Evolutionary conservation across 2,329 filamentous ascomycete genomes (phyloP).

Genomic region (Didymosphaeria variabile): DNA sequence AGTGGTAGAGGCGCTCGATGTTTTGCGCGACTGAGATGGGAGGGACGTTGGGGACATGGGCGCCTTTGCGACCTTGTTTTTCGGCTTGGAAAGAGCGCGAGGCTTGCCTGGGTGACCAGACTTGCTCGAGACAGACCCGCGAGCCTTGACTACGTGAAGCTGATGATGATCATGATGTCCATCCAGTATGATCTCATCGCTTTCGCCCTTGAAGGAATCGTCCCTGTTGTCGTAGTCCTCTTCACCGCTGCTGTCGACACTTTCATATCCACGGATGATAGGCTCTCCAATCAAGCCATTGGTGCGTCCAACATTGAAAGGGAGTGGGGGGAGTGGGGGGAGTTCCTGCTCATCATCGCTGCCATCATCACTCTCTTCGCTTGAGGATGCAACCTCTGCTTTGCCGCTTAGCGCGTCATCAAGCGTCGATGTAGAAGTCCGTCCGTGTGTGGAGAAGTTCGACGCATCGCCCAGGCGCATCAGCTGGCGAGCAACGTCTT

Average conservation of each 20-base stretch:
- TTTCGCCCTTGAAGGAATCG: slow-evolving; percentile 63
- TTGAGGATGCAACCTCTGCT: slow-evolving; percentile 70
- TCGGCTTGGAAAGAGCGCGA: slow-evolving; percentile 61
- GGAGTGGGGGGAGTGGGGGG: slow-evolving; percentile 48
- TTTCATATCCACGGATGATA: slow-evolving; percentile 60
- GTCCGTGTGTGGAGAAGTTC: slow-evolving; percentile 84
- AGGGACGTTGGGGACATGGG: slow-evolving; percentile 68
- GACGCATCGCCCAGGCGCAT: slow-evolving; percentile 96
- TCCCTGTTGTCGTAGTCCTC: slow-evolving; percentile 64
- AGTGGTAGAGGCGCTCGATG: slow-evolving; percentile 74
- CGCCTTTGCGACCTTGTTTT: slow-evolving; percentile 57
- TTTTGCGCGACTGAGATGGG: slow-evolving; percentile 75
- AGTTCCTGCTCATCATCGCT: slow-evolving; percentile 65
- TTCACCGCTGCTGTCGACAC: slow-evolving; percentile 67
- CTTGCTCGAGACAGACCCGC: slow-evolving; percentile 51
- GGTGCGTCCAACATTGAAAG: slow-evolving; percentile 35
- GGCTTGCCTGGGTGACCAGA: slow-evolving; percentile 50
- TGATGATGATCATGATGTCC: slow-evolving; percentile 54
- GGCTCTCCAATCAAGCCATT: slow-evolving; percentile 24
- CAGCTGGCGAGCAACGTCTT: slow-evolving; percentile 95
- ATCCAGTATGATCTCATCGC: slow-evolving; percentile 56
- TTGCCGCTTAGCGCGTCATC: slow-evolving; percentile 93
- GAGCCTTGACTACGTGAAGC: slow-evolving; percentile 44
- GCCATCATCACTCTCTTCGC: slow-evolving; percentile 75
- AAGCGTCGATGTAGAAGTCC: slow-evolving; percentile 90